phyloP scores from a whole-genome alignment of 1,139 yeast genomes.

The Diutina sp. region DNA sequence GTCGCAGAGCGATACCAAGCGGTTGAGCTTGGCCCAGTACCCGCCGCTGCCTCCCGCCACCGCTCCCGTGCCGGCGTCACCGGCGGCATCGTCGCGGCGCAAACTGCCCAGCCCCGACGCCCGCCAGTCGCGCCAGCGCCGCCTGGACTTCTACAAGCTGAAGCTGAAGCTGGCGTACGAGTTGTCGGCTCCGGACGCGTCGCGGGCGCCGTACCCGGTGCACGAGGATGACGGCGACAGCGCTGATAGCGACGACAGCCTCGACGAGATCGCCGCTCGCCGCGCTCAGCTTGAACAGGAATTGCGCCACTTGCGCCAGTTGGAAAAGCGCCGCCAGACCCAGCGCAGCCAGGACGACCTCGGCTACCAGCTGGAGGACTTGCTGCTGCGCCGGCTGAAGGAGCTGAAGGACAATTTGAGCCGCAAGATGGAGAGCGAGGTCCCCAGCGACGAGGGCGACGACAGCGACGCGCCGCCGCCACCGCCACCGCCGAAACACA shows the following conservation, averaged over 20 bases:
- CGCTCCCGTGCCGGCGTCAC: neutral
- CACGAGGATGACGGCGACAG: neutral
- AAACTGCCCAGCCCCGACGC: neutral
- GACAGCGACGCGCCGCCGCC: constrained; percentile 24
- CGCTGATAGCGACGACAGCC: neutral
- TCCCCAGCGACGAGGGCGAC: constrained; percentile 5
- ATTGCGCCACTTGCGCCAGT: constrained; percentile 22
- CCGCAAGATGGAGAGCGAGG: constrained; percentile 13
- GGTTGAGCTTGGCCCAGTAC: neutral
- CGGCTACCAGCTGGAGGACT: constrained; percentile 25
- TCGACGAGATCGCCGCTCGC: neutral
- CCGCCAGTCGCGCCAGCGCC: neutral
- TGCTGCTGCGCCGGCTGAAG: constrained; percentile 19
- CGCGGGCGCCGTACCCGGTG: neutral
- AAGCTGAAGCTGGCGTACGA: constrained; percentile 6
- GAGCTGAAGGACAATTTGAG: constrained; percentile 30
- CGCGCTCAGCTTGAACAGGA: constrained; percentile 21
- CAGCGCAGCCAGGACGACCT: constrained; percentile 11
- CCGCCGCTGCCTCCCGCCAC: neutral
- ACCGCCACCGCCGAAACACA: constrained; percentile 24
- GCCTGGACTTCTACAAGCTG: constrained; percentile 1
- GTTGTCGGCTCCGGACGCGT: neutral
- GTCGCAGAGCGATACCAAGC: neutral
- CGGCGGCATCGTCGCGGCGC: neutral
- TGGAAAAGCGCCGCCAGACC: constrained; percentile 14